Evolutionary conservation across 257 asterid species (phyloP).

Genomic region (Lantana camara): DNA sequence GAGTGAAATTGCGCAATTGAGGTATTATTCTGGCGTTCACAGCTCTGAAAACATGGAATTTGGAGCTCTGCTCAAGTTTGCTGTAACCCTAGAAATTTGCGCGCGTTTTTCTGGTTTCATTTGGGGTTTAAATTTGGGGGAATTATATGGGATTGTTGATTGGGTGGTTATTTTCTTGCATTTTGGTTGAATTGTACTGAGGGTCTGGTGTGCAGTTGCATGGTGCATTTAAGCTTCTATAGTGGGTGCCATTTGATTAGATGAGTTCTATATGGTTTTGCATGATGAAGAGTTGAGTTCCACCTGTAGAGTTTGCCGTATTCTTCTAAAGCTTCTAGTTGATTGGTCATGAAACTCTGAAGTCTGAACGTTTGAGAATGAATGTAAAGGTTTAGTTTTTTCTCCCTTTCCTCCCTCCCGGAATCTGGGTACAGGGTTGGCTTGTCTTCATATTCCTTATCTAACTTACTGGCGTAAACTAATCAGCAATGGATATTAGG

Average conservation of each 20-base stretch:
- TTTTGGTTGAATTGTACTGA: constrained; percentile 39
- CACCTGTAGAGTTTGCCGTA: constrained; percentile 20
- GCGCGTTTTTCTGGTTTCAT: constrained; percentile 25
- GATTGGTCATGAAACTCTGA: constrained; percentile 28
- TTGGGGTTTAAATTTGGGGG: constrained; percentile 33
- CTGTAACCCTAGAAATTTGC: constrained; percentile 38
- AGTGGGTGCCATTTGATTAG: constrained; percentile 25
- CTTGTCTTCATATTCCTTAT: no score
- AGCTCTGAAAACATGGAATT: constrained; percentile 44
- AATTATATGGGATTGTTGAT: constrained; percentile 27
- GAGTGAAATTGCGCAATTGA: constrained; percentile 32
- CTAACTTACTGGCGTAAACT: no score
- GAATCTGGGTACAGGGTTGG: background rate
- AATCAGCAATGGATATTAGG: no score
- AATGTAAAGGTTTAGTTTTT: no score
- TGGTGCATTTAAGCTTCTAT: constrained; percentile 23
- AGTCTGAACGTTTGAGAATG: no score
- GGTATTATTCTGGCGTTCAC: constrained; percentile 39
- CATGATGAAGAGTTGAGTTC: constrained; percentile 28
- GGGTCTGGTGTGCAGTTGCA: constrained; percentile 27
- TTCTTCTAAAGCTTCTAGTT: constrained; percentile 21
- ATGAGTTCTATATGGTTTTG: constrained; percentile 28
- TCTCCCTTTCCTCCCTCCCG: background rate
- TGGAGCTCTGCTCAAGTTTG: constrained; percentile 31
- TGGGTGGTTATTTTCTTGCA: constrained; percentile 35